Evolutionary conservation across 495 filamentous ascomycete genomes (phyloP).

Genomic region (Bombardia bombarda): DNA sequence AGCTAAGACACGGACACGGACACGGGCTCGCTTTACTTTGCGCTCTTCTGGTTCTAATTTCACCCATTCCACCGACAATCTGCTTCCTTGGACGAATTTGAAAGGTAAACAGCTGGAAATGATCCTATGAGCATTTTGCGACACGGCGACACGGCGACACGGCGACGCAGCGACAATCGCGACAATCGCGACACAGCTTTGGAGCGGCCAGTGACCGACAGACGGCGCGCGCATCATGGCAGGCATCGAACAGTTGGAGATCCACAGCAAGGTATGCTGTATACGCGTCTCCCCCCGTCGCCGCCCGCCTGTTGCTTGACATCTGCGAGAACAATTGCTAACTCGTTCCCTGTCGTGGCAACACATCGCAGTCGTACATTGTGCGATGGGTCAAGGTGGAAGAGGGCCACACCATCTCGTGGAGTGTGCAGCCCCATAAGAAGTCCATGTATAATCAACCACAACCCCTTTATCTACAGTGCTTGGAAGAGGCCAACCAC

Average conservation of each 20-base stretch:
- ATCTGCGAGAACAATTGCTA: no score
- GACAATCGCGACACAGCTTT: background rate
- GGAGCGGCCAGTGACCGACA: background rate
- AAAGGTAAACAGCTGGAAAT: background rate
- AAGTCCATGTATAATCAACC: constrained; percentile 85
- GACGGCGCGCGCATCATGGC: constrained; percentile 52
- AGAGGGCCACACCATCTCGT: constrained; percentile 84
- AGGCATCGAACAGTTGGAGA: constrained; percentile 93
- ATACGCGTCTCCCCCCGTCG: constrained; percentile 1
- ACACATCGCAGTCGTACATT: constrained; percentile 70
- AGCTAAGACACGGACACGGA: no score
- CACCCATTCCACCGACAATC: no score
- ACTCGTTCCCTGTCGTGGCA: no score
- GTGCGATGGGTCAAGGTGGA: constrained; percentile 94
- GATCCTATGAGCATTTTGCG: background rate
- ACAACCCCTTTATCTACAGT: background rate
- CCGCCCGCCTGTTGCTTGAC: background rate
- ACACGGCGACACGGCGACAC: constrained; percentile 3
- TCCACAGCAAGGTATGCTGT: constrained; percentile 86
- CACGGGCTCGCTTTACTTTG: no score
- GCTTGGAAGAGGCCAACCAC: background rate
- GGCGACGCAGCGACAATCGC: no score
- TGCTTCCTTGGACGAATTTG: no score
- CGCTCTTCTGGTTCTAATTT: no score
- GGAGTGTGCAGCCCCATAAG: constrained; percentile 95